Evolutionary conservation across 192 early-diverging fungal genomes (phyloP).

Genomic region (Coemansia asiatica): DNA sequence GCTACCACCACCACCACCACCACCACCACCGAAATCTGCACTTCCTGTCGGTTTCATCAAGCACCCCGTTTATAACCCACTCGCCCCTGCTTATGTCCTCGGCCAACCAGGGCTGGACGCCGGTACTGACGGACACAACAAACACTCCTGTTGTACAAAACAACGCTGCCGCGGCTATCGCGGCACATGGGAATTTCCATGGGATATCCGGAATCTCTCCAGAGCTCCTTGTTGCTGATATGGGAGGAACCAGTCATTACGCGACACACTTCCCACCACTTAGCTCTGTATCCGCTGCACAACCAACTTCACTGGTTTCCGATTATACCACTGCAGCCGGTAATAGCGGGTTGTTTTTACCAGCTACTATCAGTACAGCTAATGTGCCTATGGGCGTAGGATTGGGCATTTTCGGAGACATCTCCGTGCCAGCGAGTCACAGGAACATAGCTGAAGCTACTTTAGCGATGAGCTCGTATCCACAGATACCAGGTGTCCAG

Average conservation of each 20-base stretch:
- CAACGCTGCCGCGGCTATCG: neutral
- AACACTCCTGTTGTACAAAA: neutral
- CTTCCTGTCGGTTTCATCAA: neutral
- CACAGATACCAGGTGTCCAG: neutral
- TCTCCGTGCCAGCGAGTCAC: neutral
- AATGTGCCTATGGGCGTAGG: neutral
- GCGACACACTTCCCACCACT: conserved; percentile 3
- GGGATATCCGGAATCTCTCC: neutral
- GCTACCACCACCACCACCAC: neutral
- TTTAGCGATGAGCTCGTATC: neutral
- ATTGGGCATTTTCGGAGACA: neutral
- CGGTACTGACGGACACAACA: neutral
- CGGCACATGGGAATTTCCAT: neutral
- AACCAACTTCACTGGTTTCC: neutral
- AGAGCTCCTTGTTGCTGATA: neutral
- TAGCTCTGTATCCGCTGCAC: neutral
- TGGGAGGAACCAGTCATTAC: neutral
- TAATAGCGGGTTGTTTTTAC: neutral
- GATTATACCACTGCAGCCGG: neutral
- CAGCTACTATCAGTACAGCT: neutral
- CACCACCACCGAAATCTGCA: neutral
- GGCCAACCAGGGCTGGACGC: neutral
- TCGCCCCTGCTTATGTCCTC: neutral
- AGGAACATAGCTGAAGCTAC: neutral
- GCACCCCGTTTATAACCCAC: neutral